These are phyloP conservation scores for Botrytis aclada DNA, from an alignment of 2,329 filamentous ascomycete genomes.

Conservation along the genomic window DNA sequence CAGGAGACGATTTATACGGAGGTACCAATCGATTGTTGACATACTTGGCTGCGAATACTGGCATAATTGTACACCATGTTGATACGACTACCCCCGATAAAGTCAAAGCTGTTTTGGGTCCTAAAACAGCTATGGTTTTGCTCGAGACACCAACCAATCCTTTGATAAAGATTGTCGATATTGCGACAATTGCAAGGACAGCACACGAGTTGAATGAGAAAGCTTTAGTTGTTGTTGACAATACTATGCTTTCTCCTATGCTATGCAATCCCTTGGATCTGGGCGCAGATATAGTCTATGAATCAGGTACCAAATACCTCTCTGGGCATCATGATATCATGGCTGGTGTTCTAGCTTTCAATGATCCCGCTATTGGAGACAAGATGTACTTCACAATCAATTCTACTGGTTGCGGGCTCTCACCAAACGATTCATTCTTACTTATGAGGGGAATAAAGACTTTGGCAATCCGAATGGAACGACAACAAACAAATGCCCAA, in stretches of 20 bases:
- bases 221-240: constrained; percentile 88
- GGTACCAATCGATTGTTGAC: constrained; percentile 92
- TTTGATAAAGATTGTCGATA: constrained; percentile 95
- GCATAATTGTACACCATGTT: constrained; percentile 92
- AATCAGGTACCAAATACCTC: constrained; percentile 96
- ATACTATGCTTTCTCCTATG: constrained; percentile 97
- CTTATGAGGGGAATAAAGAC: constrained; percentile 96
- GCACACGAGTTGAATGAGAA: constrained; percentile 75
- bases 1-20: constrained; percentile 94
- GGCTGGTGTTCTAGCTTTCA: constrained; percentile 93
- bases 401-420: constrained; percentile 86
- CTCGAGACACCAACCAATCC: constrained; percentile 97
- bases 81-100: constrained; percentile 79
- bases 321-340: constrained; percentile 98
- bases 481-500: constrained; percentile 91
- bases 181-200: constrained; percentile 71
- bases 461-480: constrained; percentile 95
- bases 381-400: constrained; percentile 97
- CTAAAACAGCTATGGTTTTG: constrained; percentile 91
- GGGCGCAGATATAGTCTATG: constrained; percentile 94
- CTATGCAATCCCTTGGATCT: constrained; percentile 91
- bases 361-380: constrained; percentile 76
- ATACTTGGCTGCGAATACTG: constrained; percentile 83
- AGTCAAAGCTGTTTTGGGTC: constrained; percentile 65
- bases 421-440: constrained; percentile 94